These are phyloP conservation scores for Oropetium thomaeum DNA, from an alignment of 176 grass and related monocot species.

Conservation along the genomic window DNA sequence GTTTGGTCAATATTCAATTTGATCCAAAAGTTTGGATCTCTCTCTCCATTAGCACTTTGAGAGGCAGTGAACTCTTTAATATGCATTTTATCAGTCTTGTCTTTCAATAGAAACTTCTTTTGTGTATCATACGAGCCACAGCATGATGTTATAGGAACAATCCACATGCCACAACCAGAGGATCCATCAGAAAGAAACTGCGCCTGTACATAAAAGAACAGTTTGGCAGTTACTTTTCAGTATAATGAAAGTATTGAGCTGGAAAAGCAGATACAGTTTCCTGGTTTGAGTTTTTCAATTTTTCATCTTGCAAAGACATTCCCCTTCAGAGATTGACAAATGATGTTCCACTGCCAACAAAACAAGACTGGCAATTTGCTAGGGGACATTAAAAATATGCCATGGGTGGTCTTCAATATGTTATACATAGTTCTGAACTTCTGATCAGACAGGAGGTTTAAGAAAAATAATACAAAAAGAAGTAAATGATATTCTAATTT, in stretches of 20 bases:
- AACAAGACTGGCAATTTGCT: background rate
- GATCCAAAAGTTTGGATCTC: slow-evolving; percentile 50
- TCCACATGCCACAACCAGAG: slow-evolving; percentile 70
- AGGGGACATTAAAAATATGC: background rate
- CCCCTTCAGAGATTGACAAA: background rate
- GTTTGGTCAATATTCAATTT: slow-evolving; percentile 88
- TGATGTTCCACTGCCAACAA: background rate
- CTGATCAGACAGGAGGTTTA: background rate
- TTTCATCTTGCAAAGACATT: background rate
- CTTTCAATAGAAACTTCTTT: slow-evolving; percentile 76
- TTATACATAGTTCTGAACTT: background rate
- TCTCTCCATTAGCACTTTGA: slow-evolving; percentile 27
- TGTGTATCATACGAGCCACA: slow-evolving; percentile 66
- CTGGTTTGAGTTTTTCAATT: background rate
- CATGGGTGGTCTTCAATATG: background rate
- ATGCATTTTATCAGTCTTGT: slow-evolving; percentile 58
- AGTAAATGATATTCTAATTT: background rate
- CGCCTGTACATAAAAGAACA: slow-evolving; percentile 44
- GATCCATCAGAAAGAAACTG: slow-evolving; percentile 84
- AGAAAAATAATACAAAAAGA: background rate
- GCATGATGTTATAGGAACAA: slow-evolving; percentile 81
- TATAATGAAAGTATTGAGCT: background rate
- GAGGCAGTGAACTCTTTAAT: slow-evolving; percentile 36
- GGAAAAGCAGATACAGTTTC: background rate
- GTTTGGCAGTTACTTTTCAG: background rate